Percentiles rank a stretch among this genome's conserved stretches.
Conservation (phyloP, 225 moss, liverwort and hornwort genomes). For the Anthoceros angustus region DNA sequence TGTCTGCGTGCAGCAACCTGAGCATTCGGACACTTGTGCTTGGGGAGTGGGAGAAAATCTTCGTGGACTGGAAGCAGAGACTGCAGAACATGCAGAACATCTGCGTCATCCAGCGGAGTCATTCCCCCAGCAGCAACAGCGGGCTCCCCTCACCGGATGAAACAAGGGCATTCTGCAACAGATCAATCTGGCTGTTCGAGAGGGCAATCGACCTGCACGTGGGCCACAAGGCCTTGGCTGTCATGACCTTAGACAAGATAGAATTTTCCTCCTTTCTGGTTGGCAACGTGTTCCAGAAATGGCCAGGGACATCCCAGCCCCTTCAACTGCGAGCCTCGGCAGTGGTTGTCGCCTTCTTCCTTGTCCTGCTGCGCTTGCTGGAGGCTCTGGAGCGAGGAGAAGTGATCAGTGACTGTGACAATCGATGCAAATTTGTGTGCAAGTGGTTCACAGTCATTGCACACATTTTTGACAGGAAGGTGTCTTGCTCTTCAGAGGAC, state of each 20-base stretch:
- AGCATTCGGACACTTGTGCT: neutral
- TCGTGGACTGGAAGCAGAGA: constrained; percentile 3
- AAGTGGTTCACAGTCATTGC: constrained; percentile 1
- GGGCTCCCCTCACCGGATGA: neutral
- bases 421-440: neutral
- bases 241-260: neutral
- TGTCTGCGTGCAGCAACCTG: neutral
- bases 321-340: neutral
- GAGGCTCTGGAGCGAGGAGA: constrained; percentile 4
- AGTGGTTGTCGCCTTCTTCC: neutral
- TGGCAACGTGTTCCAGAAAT: neutral
- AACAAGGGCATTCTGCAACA: neutral
- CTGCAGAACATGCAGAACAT: neutral
- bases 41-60: neutral
- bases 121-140: neutral
- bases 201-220: neutral
- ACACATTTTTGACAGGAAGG: neutral
- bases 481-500: neutral
- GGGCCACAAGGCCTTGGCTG: neutral
- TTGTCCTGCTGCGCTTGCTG: neutral
- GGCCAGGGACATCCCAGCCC: neutral
- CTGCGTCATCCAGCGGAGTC: neutral
- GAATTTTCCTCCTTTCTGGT: neutral
- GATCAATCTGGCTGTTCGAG: constrained; percentile 1
- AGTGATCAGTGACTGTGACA: neutral